Percentiles rank a stretch among this genome's conserved stretches.
These are phyloP conservation scores for Annulohypoxylon stygium DNA, from an alignment of 495 filamentous ascomycete genomes.

Conservation along the genomic window DNA sequence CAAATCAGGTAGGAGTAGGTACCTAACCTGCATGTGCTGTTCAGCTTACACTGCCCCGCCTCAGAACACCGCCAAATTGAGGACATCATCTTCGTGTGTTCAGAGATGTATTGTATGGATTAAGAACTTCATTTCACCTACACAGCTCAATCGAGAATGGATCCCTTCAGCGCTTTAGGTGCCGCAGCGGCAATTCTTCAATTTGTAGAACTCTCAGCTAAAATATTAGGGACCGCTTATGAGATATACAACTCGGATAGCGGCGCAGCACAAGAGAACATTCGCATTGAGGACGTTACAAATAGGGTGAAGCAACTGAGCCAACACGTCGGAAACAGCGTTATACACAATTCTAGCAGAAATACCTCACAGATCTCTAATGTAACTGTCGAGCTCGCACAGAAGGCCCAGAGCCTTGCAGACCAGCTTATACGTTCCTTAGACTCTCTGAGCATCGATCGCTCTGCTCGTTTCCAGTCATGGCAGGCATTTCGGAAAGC, in stretches of 20 bases:
- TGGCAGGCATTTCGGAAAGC: conserved; percentile 12
- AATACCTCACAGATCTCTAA: not conserved
- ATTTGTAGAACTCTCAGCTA: conserved; percentile 1
- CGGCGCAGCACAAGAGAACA: conserved; percentile 1
- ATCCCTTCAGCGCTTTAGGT: not conserved
- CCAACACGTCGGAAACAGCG: not conserved
- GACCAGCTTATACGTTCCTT: not conserved
- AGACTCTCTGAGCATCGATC: conserved; percentile 6
- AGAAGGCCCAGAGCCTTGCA: conserved; percentile 11
- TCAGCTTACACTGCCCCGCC: conserved; percentile 6
- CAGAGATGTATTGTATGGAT: not conserved
- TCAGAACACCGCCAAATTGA: not conserved
- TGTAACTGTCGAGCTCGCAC: conserved; percentile 7
- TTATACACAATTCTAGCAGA: not conserved
- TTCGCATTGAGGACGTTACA: not conserved
- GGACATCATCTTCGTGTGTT: not conserved
- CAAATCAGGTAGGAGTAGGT: not conserved
- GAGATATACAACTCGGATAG: conserved; percentile 5
- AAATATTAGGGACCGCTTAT: conserved; percentile 9
- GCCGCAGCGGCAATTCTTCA: not conserved
- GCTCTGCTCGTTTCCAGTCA: conserved; percentile 1
- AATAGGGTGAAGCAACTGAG: conserved; percentile 8
- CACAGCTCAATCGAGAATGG: not conserved
- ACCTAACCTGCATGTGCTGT: not conserved
- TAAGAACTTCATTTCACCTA: not conserved